These are phyloP conservation scores for Brassica carinata DNA, from an alignment of 345 rosid species.

Conservation along the genomic window DNA sequence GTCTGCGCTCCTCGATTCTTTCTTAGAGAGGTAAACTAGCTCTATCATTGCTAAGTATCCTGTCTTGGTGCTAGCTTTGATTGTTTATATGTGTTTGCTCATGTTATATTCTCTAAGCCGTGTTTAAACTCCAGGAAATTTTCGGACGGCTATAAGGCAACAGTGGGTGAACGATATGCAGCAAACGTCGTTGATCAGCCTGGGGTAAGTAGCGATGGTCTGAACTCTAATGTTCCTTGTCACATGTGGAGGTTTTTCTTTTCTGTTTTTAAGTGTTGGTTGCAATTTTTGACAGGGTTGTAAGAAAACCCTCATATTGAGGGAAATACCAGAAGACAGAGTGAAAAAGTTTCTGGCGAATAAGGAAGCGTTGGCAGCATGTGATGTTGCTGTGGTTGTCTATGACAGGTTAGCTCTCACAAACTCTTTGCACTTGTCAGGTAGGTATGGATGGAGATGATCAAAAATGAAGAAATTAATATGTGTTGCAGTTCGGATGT, in stretches of 20 bases:
- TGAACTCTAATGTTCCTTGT: not conserved
- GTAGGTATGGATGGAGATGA: conserved; percentile 4
- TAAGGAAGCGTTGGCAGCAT: conserved; percentile 60
- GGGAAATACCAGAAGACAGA: conserved; percentile 75
- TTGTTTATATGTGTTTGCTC: conserved; percentile 15
- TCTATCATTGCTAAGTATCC: not conserved
- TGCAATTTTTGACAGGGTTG: conserved; percentile 47
- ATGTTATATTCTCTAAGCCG: conserved; percentile 15
- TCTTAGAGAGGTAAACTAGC: conserved; percentile 60
- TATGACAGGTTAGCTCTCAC: conserved; percentile 57
- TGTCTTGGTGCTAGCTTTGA: not conserved
- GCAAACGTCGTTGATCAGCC: conserved; percentile 63
- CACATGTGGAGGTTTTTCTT: not conserved
- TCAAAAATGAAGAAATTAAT: not conserved
- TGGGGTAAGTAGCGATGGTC: conserved; percentile 54
- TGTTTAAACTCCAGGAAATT: conserved; percentile 60
- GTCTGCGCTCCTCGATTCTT: conserved; percentile 64
- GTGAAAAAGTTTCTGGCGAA: conserved; percentile 50
- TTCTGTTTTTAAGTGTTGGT: not conserved
- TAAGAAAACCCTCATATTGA: conserved; percentile 69
- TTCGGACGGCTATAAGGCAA: conserved; percentile 48
- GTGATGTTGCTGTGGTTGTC: conserved; percentile 74
- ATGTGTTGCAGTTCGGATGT: conserved; percentile 60
- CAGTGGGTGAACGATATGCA: conserved; percentile 56
- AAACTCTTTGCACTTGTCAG: not conserved